Evolutionary conservation across 371 early-diverging fungal species (phyloP).

Genomic region (Mortierella polycephala): DNA sequence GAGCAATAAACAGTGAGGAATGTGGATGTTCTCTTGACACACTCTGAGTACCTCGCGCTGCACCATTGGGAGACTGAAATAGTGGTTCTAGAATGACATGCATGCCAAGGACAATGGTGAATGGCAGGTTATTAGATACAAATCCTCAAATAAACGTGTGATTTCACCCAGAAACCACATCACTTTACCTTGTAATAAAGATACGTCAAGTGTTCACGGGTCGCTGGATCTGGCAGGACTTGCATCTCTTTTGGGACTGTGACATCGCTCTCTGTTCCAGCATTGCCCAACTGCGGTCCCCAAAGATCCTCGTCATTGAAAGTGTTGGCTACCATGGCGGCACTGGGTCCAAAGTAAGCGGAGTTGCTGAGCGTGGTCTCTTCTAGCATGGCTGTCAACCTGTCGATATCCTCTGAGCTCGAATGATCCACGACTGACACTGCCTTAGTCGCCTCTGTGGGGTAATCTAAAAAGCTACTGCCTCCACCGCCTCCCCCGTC

Average conservation of each 20-base stretch:
- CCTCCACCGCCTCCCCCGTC: not conserved
- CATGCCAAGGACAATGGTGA: not conserved
- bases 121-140: not conserved
- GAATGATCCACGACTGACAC: conserved; percentile 31
- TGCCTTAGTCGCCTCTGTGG: conserved; percentile 13
- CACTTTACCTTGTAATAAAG: conserved; percentile 35
- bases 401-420: conserved; percentile 19
- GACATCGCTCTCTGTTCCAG: conserved; percentile 20
- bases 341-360: conserved; percentile 22
- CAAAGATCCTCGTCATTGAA: conserved; percentile 39
- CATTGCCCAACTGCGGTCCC: conserved; percentile 30
- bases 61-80: conserved; percentile 39
- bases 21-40: conserved; percentile 46
- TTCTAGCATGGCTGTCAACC: conserved; percentile 11
- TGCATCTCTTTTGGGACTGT: conserved; percentile 33
- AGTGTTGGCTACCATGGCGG: conserved; percentile 23
- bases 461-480: conserved; percentile 29
- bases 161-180: not conserved
- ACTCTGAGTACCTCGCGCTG: conserved; percentile 43
- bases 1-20: conserved; percentile 45
- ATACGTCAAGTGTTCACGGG: conserved; percentile 15
- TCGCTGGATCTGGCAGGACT: conserved; percentile 16
- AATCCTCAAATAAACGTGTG: not conserved
- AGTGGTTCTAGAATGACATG: conserved; percentile 31
- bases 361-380: conserved; percentile 29